These are phyloP conservation scores for Hygrocybe coccinea DNA, from an alignment of 768 basidiomycete species.

Conservation along the genomic window DNA sequence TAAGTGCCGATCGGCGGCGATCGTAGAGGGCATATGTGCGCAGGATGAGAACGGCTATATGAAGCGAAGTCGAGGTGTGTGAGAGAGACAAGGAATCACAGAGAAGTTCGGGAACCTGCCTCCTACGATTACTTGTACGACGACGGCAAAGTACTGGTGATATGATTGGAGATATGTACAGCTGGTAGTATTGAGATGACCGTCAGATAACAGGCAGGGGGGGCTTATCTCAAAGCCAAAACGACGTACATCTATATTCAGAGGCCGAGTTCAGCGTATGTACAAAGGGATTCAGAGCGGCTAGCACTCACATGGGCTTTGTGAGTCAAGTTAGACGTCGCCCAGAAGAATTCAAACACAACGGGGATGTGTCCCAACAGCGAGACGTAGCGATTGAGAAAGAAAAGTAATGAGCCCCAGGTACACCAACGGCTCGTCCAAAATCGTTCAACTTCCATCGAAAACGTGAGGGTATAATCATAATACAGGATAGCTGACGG, in stretches of 20 bases:
- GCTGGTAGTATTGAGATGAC: slow-evolving; percentile 14
- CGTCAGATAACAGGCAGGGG: not conserved
- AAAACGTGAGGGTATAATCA: slow-evolving; percentile 45
- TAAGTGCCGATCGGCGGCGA: slow-evolving; percentile 29
- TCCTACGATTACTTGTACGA: slow-evolving; percentile 32
- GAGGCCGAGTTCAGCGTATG: slow-evolving; percentile 2
- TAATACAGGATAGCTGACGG: slow-evolving; percentile 37
- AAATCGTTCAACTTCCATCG: slow-evolving; percentile 38
- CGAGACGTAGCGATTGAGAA: slow-evolving; percentile 39
- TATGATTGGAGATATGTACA: slow-evolving; percentile 30
- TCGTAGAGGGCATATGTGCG: slow-evolving; percentile 42
- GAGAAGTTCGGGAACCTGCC: slow-evolving; percentile 21
- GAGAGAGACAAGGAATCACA: not conserved
- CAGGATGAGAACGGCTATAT: slow-evolving; percentile 37
- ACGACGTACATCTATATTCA: slow-evolving; percentile 2
- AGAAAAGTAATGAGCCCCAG: slow-evolving; percentile 36
- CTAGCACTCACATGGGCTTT: slow-evolving; percentile 26
- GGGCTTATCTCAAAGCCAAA: not conserved
- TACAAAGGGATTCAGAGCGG: slow-evolving; percentile 2
- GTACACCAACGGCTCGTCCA: slow-evolving; percentile 34
- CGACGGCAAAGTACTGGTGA: slow-evolving; percentile 34
- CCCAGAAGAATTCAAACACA: slow-evolving; percentile 32
- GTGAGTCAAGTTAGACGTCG: slow-evolving; percentile 16
- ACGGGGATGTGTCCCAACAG: slow-evolving; percentile 37
- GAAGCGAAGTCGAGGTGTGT: not conserved